Evolutionary conservation across 257 asterid genomes (phyloP).

Genomic region (Coffea eugenioides): DNA sequence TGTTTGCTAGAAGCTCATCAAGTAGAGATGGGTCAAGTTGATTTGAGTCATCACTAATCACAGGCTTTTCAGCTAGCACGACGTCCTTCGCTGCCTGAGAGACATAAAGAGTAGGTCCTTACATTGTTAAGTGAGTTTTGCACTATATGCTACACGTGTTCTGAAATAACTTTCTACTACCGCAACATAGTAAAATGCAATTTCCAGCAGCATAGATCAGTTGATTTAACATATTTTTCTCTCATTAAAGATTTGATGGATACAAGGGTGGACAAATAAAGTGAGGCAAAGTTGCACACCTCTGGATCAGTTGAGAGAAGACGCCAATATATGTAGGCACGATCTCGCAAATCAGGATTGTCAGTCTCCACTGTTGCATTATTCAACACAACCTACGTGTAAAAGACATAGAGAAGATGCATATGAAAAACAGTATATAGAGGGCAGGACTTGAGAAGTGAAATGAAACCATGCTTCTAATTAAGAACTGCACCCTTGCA

Average conservation of each 20-base stretch:
- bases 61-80: conserved; percentile 97
- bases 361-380: conserved; percentile 99
- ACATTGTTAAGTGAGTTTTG: background rate
- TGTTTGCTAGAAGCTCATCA: conserved; percentile 95
- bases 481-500: background rate
- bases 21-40: conserved; percentile 89
- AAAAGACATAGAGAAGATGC: conserved; percentile 10
- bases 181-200: background rate
- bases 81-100: conserved; percentile 99
- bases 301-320: conserved; percentile 99
- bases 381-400: conserved; percentile 81
- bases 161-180: background rate
- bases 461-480: background rate
- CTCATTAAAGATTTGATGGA: background rate
- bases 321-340: conserved; percentile 99
- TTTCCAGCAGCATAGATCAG: conserved; percentile 4
- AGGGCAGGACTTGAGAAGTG: background rate
- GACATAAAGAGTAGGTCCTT: conserved; percentile 1
- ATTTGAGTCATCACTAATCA: conserved; percentile 93
- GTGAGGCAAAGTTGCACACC: conserved; percentile 42
- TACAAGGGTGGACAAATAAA: background rate
- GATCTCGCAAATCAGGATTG: conserved; percentile 97
- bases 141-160: background rate
- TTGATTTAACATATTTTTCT: background rate
- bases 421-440: background rate